phyloP scores from a whole-genome alignment of 768 basidiomycete genomes.

The Suillus placidus region DNA sequence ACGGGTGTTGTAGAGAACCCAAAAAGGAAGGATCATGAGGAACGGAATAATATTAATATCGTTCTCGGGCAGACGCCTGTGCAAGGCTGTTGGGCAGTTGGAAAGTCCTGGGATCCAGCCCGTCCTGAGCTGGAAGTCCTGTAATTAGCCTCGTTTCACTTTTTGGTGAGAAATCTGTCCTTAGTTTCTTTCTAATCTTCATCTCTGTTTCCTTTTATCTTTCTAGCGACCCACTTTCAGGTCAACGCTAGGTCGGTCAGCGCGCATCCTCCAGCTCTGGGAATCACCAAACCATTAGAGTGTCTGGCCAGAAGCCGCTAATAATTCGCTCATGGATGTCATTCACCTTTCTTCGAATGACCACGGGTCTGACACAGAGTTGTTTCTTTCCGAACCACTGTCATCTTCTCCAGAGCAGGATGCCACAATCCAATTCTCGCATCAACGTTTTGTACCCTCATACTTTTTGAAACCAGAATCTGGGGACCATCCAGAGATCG shows the following conservation, averaged over 20 bases:
- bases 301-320: not conserved
- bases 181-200: conserved; percentile 3
- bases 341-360: not conserved
- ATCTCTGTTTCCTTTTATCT: not conserved
- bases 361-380: not conserved
- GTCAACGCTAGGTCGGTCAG: not conserved
- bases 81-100: conserved; percentile 6
- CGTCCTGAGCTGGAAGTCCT: not conserved
- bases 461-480: not conserved
- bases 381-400: not conserved
- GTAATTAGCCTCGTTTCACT: not conserved
- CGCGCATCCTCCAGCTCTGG: not conserved
- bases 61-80: conserved; percentile 7
- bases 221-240: not conserved
- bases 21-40: conserved; percentile 6
- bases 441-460: conserved; percentile 2
- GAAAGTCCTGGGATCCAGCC: conserved; percentile 8
- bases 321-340: not conserved
- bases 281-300: not conserved
- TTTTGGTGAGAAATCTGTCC: not conserved
- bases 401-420: conserved; percentile 5
- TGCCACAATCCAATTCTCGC: conserved; percentile 6
- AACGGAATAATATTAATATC: conserved; percentile 8
- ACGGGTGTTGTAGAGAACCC: conserved; percentile 6
- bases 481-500: conserved; percentile 7